Conservation (phyloP, 2,329 filamentous ascomycete genomes). For the Cordyceps javanica region DNA sequence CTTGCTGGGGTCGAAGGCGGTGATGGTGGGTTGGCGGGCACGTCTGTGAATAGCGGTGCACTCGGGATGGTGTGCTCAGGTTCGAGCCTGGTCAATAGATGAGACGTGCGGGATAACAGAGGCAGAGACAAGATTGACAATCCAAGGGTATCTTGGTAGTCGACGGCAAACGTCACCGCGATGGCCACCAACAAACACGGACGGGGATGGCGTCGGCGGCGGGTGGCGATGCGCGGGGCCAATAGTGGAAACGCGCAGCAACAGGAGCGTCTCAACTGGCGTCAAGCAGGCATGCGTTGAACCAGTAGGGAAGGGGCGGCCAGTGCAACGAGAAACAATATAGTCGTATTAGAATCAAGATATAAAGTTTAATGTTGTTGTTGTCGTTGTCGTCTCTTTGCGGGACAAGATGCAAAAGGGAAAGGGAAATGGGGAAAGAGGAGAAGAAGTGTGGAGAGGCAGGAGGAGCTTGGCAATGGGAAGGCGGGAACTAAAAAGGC, state of each 20-base stretch:
- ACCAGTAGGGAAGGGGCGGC: neutral
- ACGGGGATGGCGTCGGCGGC: neutral
- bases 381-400: neutral
- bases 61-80: neutral
- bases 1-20: neutral
- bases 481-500: slow-evolving; percentile 12
- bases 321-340: neutral
- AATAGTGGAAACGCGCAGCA: slow-evolving; percentile 3
- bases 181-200: neutral
- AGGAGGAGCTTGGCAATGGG: neutral
- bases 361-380: neutral
- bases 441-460: slow-evolving; percentile 7
- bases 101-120: neutral
- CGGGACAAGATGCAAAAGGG: slow-evolving; percentile 2
- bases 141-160: neutral
- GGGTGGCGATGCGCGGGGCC: neutral
- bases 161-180: too few species aligned
- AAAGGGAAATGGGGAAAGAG: slow-evolving; percentile 13
- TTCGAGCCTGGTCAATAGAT: neutral
- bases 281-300: neutral
- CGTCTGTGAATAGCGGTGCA: neutral
- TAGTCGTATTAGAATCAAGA: neutral
- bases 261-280: neutral
- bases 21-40: neutral
- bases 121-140: neutral